Evolutionary conservation across 2,329 filamentous ascomycete genomes (phyloP), one percentile per base, ranked within the genome.

Genomic region (Epichloe typhina): DNA sequence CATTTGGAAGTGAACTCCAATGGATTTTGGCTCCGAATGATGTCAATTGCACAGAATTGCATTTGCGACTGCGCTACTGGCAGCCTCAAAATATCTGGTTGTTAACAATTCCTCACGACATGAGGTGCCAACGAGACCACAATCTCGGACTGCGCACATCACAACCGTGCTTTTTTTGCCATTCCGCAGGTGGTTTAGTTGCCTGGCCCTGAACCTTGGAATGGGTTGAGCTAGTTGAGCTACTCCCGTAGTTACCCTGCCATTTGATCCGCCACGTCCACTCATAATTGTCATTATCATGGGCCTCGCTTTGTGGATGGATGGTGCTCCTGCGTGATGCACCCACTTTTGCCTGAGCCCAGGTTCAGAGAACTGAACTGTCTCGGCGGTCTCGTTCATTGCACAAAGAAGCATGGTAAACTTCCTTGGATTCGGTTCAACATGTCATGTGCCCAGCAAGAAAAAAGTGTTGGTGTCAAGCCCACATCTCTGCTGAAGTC

Each of bases 401-500:
- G 8, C 8, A 31, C 26, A 31, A 31, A 31, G 26, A 9, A 4
- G 26, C 26, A 9, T 31, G 26, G 26, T 4, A 9, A 31, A 8
- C 26, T 31, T 31, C 26, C 26, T 31, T 31, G 26, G 26, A 31
- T 31, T 9, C 26, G 26, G 26, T 31, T 31, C 26, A 31, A 31
- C 8, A 31, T 31, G 26, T 31, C 26, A 9, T 31, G 26, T 9
- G 26, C 8, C 26, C 26, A 31, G 8, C 26, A 31, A 31, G 7
- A 31, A 31, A 31, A 31, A 31, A 31, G 8, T 8, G 8, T 9
- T 31, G 26, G 26, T 31, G 3, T 31, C 26, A 9, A 31, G 26
- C 3, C 62, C 53, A 56, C 77, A 81, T 50, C 70, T 68, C 52
- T 68, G 62, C 49, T 71, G 64, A 6, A 82, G 64, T 46, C 64